Conservation (phyloP, 192 early-diverging fungal species). For the Umbelopsis ramanniana region DNA sequence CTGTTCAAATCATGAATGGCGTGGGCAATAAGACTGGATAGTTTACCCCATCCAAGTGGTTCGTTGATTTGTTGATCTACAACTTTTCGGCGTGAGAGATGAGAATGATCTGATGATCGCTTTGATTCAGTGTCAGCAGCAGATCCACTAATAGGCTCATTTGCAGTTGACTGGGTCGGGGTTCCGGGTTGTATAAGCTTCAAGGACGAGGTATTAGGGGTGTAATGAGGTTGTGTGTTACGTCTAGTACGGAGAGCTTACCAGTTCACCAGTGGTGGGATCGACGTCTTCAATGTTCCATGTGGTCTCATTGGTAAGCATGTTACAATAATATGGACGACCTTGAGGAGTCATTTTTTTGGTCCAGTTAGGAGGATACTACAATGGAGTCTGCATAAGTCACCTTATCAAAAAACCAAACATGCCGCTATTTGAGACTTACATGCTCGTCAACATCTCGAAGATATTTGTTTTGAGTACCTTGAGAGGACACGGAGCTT, state of each 20-base stretch:
- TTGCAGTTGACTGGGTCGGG: background rate
- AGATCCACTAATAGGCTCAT: background rate
- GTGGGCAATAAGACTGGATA: conserved; percentile 48
- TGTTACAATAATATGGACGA: conserved; percentile 61
- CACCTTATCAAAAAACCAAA: no score
- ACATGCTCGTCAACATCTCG: conserved; percentile 4
- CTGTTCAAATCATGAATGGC: conserved; percentile 60
- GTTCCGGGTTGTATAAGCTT: conserved; percentile 10
- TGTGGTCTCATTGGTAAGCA: conserved; percentile 60
- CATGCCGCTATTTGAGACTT: background rate
- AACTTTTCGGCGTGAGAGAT: background rate
- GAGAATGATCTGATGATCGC: conserved; percentile 5
- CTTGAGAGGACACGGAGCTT: background rate
- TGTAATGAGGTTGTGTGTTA: no score
- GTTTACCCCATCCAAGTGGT: conserved; percentile 52
- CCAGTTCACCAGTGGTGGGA: conserved; percentile 55
- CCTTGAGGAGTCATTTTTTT: conserved; percentile 59
- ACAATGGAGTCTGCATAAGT: background rate
- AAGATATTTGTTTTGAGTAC: conserved; percentile 13
- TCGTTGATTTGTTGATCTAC: background rate
- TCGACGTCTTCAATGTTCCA: conserved; percentile 63
- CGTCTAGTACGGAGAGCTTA: conserved; percentile 24
- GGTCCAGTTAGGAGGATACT: conserved; percentile 62
- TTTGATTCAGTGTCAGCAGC: background rate
- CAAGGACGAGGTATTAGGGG: background rate